Evolutionary conservation across 345 rosid genomes (phyloP).

Genomic region (Hibiscus syriacus): DNA sequence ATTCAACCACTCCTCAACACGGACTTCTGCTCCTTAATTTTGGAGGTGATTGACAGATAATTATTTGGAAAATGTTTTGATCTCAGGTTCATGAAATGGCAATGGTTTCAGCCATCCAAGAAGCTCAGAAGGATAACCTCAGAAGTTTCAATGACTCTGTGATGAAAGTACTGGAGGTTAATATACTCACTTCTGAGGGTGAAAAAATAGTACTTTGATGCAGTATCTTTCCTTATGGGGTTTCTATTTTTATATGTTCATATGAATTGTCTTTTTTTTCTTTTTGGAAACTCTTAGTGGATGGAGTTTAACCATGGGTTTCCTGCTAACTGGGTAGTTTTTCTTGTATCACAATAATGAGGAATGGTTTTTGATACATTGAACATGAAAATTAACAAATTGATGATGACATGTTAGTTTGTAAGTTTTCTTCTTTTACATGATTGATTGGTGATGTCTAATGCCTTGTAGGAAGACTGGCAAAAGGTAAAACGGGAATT

Average conservation of each 20-base stretch:
- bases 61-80: constrained; percentile 6
- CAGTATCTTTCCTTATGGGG: not conserved
- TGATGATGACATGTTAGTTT: constrained; percentile 4
- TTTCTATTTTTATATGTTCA: not conserved
- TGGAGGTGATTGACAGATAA: not conserved
- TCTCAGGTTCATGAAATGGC: constrained; percentile 94
- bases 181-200: constrained; percentile 13
- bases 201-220: constrained; percentile 1
- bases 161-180: constrained; percentile 92
- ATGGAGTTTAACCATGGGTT: not conserved
- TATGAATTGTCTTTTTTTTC: not conserved
- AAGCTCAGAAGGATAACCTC: constrained; percentile 91
- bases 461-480: constrained; percentile 77
- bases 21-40: not conserved
- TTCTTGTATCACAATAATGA: not conserved
- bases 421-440: constrained; percentile 8
- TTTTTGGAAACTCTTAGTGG: not conserved
- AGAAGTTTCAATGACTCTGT: constrained; percentile 90
- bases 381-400: not conserved
- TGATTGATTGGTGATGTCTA: constrained; percentile 8
- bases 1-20: not conserved
- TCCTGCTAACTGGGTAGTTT: not conserved
- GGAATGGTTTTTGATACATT: not conserved
- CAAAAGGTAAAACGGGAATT: constrained; percentile 88
- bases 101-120: constrained; percentile 91